Percentiles rank a stretch among this genome's conserved stretches.
Evolutionary conservation across 345 rosid genomes (phyloP).

Genomic region (Hibiscus mutabilis): DNA sequence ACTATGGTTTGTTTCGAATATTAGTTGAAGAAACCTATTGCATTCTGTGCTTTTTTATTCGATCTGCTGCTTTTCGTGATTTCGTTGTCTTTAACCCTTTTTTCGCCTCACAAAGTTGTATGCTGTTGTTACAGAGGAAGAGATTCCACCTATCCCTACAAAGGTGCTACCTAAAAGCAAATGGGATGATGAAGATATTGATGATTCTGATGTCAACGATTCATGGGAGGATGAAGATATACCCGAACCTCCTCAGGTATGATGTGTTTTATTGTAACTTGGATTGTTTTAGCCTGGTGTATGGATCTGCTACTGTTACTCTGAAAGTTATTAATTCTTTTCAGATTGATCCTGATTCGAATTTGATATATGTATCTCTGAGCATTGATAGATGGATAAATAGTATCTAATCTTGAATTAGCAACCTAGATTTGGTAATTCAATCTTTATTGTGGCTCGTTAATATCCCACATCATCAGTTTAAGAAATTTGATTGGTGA

Average conservation of each 20-base stretch:
- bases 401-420: background rate
- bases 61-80: background rate
- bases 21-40: background rate
- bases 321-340: background rate
- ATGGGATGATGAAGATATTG: slow-evolving; percentile 96
- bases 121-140: slow-evolving; percentile 49
- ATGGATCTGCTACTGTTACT: background rate
- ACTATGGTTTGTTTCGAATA: background rate
- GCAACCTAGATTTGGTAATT: background rate
- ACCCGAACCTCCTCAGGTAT: slow-evolving; percentile 69
- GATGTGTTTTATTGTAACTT: slow-evolving; percentile 14
- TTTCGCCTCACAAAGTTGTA: background rate
- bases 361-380: background rate
- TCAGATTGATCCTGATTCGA: background rate
- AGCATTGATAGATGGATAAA: background rate
- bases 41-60: background rate
- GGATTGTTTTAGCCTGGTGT: background rate
- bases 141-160: slow-evolving; percentile 42
- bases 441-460: background rate
- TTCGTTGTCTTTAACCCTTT: background rate
- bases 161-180: slow-evolving; percentile 49
- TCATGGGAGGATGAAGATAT: slow-evolving; percentile 99
- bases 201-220: slow-evolving; percentile 81
- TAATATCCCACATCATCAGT: background rate
- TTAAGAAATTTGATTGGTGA: background rate